Conservation (phyloP, 2,329 filamentous ascomycete genomes). For the Trichophyton verrucosum region DNA sequence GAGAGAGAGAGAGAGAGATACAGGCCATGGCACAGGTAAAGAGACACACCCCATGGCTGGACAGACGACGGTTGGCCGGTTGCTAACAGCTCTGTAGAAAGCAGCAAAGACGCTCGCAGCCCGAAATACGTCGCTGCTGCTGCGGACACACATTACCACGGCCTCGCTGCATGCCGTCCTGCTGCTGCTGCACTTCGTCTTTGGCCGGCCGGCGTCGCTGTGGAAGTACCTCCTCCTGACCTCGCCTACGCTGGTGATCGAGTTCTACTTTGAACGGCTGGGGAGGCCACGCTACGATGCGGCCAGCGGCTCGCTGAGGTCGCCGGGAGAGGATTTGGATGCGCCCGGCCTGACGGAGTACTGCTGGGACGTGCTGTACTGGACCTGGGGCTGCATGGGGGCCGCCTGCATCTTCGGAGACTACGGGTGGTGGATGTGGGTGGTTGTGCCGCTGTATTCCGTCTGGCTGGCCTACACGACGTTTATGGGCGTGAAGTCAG, state of each 20-base stretch:
- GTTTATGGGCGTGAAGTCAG: slow-evolving; percentile 35
- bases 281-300: slow-evolving; percentile 62
- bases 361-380: slow-evolving; percentile 95
- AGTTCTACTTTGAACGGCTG: slow-evolving; percentile 73
- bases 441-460: slow-evolving; percentile 38
- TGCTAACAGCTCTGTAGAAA: slow-evolving; percentile 26
- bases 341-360: slow-evolving; percentile 87
- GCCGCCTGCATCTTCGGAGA: slow-evolving; percentile 70
- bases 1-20: background rate
- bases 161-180: slow-evolving; percentile 61
- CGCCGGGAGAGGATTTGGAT: slow-evolving; percentile 74
- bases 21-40: background rate
- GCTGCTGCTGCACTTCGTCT: slow-evolving; percentile 53
- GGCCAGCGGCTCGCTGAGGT: slow-evolving; percentile 54
- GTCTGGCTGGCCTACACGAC: slow-evolving; percentile 36
- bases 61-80: background rate
- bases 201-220: slow-evolving; percentile 50
- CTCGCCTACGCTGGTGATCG: slow-evolving; percentile 61
- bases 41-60: background rate
- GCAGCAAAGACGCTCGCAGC: slow-evolving; percentile 53
- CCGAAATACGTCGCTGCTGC: slow-evolving; percentile 64
- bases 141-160: slow-evolving; percentile 68
- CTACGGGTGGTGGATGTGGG: slow-evolving; percentile 57
- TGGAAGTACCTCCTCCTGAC: slow-evolving; percentile 61
- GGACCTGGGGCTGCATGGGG: slow-evolving; percentile 69